phyloP scores from a whole-genome alignment of 2,329 filamentous ascomycete genomes.

The Zymoseptoria crescenta region DNA sequence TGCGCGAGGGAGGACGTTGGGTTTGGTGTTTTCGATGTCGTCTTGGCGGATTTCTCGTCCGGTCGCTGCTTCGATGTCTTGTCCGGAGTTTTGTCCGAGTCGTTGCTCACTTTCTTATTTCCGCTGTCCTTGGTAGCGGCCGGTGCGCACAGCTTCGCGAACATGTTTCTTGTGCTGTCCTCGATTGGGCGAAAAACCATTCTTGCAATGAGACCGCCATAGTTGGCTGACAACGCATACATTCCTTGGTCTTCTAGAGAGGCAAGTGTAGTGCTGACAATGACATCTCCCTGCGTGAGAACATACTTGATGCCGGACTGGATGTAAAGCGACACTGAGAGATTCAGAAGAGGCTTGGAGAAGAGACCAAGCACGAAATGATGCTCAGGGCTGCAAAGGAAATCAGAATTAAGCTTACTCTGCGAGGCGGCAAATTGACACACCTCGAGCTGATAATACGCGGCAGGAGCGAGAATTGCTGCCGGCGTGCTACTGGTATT shows the following conservation, averaged over 20 bases:
- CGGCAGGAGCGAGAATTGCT: conserved; percentile 62
- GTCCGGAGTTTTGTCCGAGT: neutral
- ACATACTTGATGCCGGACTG: conserved; percentile 89
- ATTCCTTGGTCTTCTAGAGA: conserved; percentile 75
- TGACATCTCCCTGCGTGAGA: conserved; percentile 86
- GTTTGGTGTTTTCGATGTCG: neutral
- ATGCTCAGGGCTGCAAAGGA: conserved; percentile 20
- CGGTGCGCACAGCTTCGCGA: conserved; percentile 65
- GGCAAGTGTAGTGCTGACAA: conserved; percentile 73
- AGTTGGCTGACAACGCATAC: conserved; percentile 91
- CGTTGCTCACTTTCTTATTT: conserved; percentile 28
- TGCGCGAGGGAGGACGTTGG: conserved; percentile 24
- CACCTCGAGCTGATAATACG: conserved; percentile 38
- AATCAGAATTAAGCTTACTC: conserved; percentile 22
- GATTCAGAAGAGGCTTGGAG: conserved; percentile 59
- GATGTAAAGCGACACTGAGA: conserved; percentile 74
- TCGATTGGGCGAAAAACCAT: conserved; percentile 92
- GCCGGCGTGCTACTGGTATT: conserved; percentile 45
- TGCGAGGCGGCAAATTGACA: conserved; percentile 16
- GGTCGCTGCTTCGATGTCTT: neutral
- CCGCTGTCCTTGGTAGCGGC: conserved; percentile 25
- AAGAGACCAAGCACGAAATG: conserved; percentile 56
- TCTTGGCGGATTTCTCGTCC: conserved; percentile 2
- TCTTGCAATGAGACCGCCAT: conserved; percentile 75
- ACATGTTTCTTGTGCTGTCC: conserved; percentile 84